phyloP scores from a whole-genome alignment of 2,329 filamentous ascomycete genomes.

The Stylonectria norvegica region DNA sequence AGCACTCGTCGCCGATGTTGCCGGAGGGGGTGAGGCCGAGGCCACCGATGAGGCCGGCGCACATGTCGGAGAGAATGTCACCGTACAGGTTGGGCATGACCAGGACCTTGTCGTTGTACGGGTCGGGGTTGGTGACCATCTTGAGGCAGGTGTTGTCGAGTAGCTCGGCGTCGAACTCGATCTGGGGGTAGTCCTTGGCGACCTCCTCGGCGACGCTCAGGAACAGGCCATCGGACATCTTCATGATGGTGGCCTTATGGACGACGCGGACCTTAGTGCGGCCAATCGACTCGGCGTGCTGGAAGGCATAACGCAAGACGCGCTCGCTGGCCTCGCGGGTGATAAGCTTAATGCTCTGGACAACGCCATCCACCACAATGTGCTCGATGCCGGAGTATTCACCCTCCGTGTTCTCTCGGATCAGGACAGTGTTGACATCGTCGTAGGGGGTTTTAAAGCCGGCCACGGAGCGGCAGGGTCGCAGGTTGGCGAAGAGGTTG shows the following conservation, averaged over 20 bases:
- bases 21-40: conserved; percentile 95
- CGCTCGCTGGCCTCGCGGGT: conserved; percentile 92
- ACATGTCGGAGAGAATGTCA: conserved; percentile 99
- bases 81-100: conserved; percentile 99
- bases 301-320: conserved; percentile 95
- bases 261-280: conserved; percentile 96
- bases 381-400: conserved; percentile 99
- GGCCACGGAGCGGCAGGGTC: conserved; percentile 93
- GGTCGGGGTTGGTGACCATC: conserved; percentile 92
- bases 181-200: conserved; percentile 89
- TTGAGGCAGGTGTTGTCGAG: conserved; percentile 99
- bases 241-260: conserved; percentile 99
- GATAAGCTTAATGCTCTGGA: conserved; percentile 99
- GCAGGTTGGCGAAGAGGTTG: conserved; percentile 99
- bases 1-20: conserved; percentile 99
- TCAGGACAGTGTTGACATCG: conserved; percentile 92
- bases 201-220: conserved; percentile 80
- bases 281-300: conserved; percentile 90
- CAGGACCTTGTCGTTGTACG: conserved; percentile 99
- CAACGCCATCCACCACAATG: conserved; percentile 93
- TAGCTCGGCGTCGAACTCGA: conserved; percentile 96
- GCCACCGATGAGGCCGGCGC: conserved; percentile 95
- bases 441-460: conserved; percentile 99
- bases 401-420: conserved; percentile 99
- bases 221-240: conserved; percentile 99